Conservation (phyloP, 2,329 filamentous ascomycete species). For the Trichophyton equinum region DNA sequence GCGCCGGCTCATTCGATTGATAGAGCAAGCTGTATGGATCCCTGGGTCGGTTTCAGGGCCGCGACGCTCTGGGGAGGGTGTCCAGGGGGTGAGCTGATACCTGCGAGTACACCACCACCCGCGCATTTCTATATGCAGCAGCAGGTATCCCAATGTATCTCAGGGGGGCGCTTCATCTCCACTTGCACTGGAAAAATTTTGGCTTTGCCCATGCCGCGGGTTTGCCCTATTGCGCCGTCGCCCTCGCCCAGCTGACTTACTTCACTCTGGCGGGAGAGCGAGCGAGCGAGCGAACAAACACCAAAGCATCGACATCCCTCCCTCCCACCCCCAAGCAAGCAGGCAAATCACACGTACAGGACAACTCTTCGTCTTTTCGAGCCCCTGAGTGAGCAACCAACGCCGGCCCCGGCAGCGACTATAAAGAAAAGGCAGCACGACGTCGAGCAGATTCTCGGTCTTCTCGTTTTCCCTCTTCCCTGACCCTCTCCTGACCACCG, state of each 20-base stretch:
- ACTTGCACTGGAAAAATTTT: not conserved
- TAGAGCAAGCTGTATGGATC: not conserved
- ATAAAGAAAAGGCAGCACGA: not conserved
- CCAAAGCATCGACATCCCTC: too few relatives aligned
- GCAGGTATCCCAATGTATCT: not conserved
- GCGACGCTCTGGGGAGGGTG: not conserved
- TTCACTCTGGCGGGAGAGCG: not conserved
- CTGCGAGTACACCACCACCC: not conserved
- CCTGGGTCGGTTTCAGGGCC: not conserved
- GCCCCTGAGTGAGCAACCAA: not conserved
- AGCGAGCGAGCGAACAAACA: too few relatives aligned
- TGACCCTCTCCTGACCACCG: not conserved
- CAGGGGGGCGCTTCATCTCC: not conserved
- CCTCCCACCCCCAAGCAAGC: too few relatives aligned
- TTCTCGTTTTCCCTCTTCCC: not conserved
- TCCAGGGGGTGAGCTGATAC: not conserved
- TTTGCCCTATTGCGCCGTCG: slow-evolving; percentile 1
- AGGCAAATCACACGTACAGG: not conserved
- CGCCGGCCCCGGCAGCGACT: too few relatives aligned
- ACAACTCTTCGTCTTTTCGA: not conserved
- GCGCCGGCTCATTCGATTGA: not conserved
- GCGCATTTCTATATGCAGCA: too few relatives aligned
- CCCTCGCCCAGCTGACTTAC: slow-evolving; percentile 1
- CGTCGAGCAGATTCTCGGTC: not conserved
- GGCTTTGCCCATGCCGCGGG: not conserved